phyloP scores from a whole-genome alignment of 1,284 basidiomycete species.

The Vanrija sp. region DNA sequence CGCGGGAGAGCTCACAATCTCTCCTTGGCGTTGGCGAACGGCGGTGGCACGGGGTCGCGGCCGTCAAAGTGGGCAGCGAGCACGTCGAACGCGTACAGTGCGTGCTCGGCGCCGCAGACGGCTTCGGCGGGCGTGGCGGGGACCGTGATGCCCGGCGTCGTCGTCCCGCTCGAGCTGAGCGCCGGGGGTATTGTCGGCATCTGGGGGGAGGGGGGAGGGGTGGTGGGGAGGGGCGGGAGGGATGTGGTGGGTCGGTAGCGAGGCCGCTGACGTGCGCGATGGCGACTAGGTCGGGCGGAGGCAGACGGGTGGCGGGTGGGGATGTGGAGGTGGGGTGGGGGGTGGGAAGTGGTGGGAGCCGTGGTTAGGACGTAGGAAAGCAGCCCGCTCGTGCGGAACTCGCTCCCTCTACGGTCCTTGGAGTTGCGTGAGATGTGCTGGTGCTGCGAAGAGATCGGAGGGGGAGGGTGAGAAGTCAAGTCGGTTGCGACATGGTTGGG shows the following conservation, averaged over 20 bases:
- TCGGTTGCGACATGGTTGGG: no score
- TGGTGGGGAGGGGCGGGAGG: not conserved
- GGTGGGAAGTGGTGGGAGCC: no score
- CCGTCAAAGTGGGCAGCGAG: constrained; percentile 45
- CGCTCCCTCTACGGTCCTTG: no score
- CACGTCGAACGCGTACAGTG: constrained; percentile 53
- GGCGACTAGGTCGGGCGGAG: no score
- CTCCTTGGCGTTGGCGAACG: constrained; percentile 31
- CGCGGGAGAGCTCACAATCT: constrained; percentile 23
- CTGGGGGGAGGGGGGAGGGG: not conserved
- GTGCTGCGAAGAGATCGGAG: no score
- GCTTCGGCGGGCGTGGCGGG: constrained; percentile 13
- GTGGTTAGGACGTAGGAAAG: no score
- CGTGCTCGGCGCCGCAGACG: constrained; percentile 46
- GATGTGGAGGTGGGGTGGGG: no score
- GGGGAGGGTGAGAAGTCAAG: no score
- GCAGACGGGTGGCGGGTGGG: no score
- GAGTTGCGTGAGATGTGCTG: not conserved
- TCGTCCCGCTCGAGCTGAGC: constrained; percentile 4
- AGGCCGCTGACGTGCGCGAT: no score
- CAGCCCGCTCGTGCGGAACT: not conserved
- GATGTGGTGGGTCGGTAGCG: no score
- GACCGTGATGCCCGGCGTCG: constrained; percentile 12
- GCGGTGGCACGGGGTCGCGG: constrained; percentile 10
- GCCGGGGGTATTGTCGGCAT: constrained; percentile 3